Base-by-base conservation (phyloP, 768 basidiomycete species). In the Sarcodon aspratus region DNA sequence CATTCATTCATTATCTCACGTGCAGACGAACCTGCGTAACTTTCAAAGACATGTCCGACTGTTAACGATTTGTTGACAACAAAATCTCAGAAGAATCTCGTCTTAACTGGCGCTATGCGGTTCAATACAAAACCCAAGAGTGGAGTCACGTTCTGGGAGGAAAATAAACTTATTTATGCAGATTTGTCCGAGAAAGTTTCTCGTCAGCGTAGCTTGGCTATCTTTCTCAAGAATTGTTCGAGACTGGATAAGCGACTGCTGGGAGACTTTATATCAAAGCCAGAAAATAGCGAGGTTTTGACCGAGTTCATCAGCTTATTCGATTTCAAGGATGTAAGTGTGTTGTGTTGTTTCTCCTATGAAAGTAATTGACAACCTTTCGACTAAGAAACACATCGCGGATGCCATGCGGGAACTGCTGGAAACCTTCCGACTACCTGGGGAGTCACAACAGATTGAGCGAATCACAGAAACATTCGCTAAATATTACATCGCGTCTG, bases 391-490 rank as follows among this genome's bases (percentile, higher is more conserved):
- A 85, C 79, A 84, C 12, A 76, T 96, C 52, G 93, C 91, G 12
- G 96, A 99, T 52, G 95, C 93, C 1, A 83, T 99, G 85, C 80
- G 96, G 18, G 93, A 97, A 60, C 67, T 98, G 50, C 72, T 99
- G 9, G 96, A 98, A 61, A 73, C 82, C 6, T 97, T 99, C 71
- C 78, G 96, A 49, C 72, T 99, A 36, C 96, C 96, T 1, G 96
- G 96, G 47, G 96, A 99, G 61, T 60, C 90, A 7, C 94, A 97
- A 59, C 96, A 96, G 54, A 99, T 99, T 52, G 68, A 77, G 15
- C 76, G 94, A 5, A 96, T 99, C 44, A 90, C 96, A 5, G 95
- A 96, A 63, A 90, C 83, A 1, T 99, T 98, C 62, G 93, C 96
- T 1, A 78, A 89, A 17, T 77, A 80, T 36, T 98, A 94, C 63